Base-by-base conservation (phyloP, 768 basidiomycete species). In the Lactarius sanguifluus region DNA sequence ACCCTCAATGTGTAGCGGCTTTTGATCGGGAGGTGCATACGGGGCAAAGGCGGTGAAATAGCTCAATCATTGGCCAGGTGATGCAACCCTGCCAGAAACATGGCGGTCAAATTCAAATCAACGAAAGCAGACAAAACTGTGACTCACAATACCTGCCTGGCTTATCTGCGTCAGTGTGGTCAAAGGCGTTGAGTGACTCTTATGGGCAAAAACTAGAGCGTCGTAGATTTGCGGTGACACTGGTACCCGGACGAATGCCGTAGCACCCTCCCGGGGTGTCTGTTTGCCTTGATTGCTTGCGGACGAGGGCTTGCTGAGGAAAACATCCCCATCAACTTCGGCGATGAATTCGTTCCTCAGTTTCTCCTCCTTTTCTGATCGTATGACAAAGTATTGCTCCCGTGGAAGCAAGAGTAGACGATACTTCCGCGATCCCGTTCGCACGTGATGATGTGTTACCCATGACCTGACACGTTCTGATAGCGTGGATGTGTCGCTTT, bases 41-140 rank as follows among this genome's bases (percentile, higher is more conserved):
- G 0, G 88, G 88, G 70, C 88, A 90, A 50, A 88, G 75, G 38
- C 81, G 82, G 47, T 81, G 78, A 75, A 89, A 90, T 43, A 85
- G 81, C 73, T 90, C 88, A 6, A 84, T 81, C 86, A 90, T 90
- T 4, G 88, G 86, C 87, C 87, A 90, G 9, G 88, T 89, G 62
- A 90, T 82, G 28, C 79, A 79, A 32, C 86, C 82, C 88, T 90
- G 55, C n/a, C 47, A 59, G 65, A 25, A 66, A 57, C 32, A 57
- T 45, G 41, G 47, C 59, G n/a, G 40, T 61, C 59, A 58, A 28
- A 16, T 6, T 10, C 15, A 25, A 28, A 30, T 43, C 54, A 58
- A 6, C 59, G 1, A 52, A 67, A 12, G 20, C 40, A 52, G 52
- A 36, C 8, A 12, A 32, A 41, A 9, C 43, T 60, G 64, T 38